Conservation (phyloP, 371 early-diverging fungal genomes). For the Mucor mucedo region DNA sequence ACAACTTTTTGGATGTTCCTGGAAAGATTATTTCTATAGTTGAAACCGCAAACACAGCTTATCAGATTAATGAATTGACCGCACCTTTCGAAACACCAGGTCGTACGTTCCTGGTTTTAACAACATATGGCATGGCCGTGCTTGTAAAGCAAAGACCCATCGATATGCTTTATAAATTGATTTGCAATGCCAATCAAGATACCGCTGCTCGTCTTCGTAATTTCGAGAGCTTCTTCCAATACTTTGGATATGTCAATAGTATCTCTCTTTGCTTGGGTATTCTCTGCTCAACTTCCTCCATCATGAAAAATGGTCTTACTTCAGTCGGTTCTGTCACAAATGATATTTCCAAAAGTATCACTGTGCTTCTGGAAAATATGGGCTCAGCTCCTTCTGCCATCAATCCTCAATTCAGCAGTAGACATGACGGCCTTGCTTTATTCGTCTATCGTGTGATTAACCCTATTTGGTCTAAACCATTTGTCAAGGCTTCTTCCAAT, state of each 20-base stretch:
- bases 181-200: constrained; percentile 25
- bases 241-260: constrained; percentile 47
- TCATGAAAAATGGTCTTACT: background rate
- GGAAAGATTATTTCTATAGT: constrained; percentile 83
- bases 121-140: constrained; percentile 74
- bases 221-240: constrained; percentile 57
- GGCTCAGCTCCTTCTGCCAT: constrained; percentile 29
- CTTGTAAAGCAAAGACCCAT: constrained; percentile 79
- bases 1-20: constrained; percentile 45
- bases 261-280: constrained; percentile 22
- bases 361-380: constrained; percentile 25
- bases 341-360: constrained; percentile 22
- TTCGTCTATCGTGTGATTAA: constrained; percentile 73
- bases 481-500: constrained; percentile 39
- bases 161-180: constrained; percentile 68
- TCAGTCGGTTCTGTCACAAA: constrained; percentile 14
- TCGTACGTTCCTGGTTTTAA: constrained; percentile 75
- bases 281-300: constrained; percentile 2
- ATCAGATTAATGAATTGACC: constrained; percentile 67
- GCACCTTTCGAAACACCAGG: constrained; percentile 59
- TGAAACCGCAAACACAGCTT: constrained; percentile 43
- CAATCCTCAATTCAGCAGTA: constrained; percentile 46
- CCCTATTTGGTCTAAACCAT: constrained; percentile 73
- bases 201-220: constrained; percentile 41
- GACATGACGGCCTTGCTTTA: constrained; percentile 79